phyloP scores from a whole-genome alignment of 2,329 filamentous ascomycete genomes.

The Tolypocladium cylindrosporum region DNA sequence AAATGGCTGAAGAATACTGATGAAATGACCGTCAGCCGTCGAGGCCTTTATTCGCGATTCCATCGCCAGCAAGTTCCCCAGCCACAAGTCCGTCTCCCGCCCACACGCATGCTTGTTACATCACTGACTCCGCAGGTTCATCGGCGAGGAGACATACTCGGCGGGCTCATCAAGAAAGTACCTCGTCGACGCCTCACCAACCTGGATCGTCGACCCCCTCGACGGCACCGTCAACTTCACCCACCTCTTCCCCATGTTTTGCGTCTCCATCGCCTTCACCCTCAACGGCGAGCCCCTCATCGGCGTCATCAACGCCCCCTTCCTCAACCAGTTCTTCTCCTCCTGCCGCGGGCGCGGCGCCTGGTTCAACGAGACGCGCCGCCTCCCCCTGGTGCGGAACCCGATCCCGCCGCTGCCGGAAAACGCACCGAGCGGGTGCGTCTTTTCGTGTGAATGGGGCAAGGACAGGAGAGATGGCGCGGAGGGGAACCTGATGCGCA shows the following conservation, averaged over 20 bases:
- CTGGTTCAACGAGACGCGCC: slow-evolving; percentile 56
- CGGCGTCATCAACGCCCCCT: slow-evolving; percentile 63
- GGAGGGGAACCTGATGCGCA: slow-evolving; percentile 59
- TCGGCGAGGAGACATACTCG: slow-evolving; percentile 70
- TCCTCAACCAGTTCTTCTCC: slow-evolving; percentile 59
- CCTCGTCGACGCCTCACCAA: slow-evolving; percentile 52
- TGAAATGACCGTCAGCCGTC: slow-evolving; percentile 39
- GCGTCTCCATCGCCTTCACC: slow-evolving; percentile 64
- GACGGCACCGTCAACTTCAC: slow-evolving; percentile 78
- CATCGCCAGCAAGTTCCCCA: slow-evolving; percentile 50
- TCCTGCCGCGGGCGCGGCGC: slow-evolving; percentile 56
- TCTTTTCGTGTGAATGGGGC: slow-evolving; percentile 71
- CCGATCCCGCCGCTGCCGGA: slow-evolving; percentile 53
- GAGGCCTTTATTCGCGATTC: slow-evolving; percentile 56
- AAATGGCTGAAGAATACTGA: neutral
- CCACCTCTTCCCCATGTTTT: slow-evolving; percentile 73
- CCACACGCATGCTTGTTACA: too few species aligned
- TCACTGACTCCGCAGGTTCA: slow-evolving; percentile 35
- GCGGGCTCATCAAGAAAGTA: slow-evolving; percentile 56
- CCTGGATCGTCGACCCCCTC: slow-evolving; percentile 65
- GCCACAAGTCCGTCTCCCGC: slow-evolving; percentile 44
- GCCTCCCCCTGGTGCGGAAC: slow-evolving; percentile 51
- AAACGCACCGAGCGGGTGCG: slow-evolving; percentile 56
- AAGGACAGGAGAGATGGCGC: slow-evolving; percentile 60
- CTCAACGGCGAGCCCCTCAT: slow-evolving; percentile 50